Base-by-base conservation (phyloP, 1,284 basidiomycete genomes). In the Psilocybe mexicana region DNA sequence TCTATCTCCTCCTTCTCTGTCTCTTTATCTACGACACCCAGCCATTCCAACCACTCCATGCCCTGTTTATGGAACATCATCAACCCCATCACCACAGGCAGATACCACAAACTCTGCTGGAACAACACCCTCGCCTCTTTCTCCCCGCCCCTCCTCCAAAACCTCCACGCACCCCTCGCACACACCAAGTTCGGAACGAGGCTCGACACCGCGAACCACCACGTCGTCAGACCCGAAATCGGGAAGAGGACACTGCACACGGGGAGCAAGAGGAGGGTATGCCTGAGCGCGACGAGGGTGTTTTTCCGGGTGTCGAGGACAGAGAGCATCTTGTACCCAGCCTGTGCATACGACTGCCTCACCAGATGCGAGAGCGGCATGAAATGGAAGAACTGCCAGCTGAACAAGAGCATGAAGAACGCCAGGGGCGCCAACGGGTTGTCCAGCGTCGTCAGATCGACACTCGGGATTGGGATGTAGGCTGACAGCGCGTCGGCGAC, bases 321-420 rank as follows among this genome's bases (percentile, higher is more conserved):
- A 25, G 89, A 86, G 38, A 98, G 86, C 97, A 99, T 99, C 43
- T 84, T 84, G 71, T 97, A 99, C 14, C 96, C 96, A 4, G 92
- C 94, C 67, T 94, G 86, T 0, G 96, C 94, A 74, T 99, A 99
- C 35, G 92, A 91, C 14, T 84, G 86, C 26, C 95, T 85, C 11
- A 97, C 84, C 50, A 95, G 80, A 74, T 98, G 86, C 2, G 95
- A 88, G n/a, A 99, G 81, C 1, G 94, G 78, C 75, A 97, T 98
- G 78, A 99, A 99, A 73, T 99, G 97, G 18, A 97, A 96, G 73
- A 99, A 99, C 71, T 99, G 97, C 97, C 97, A 99, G 58, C 91
- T 92, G 76, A 90, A 99, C 11, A 98, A 83, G 52, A 98, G 74
- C 70, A 86, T 78, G 74, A 91, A 93, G 2, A 98, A 77, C 1